phyloP scores from a whole-genome alignment of 306 rosid species.

The Acacia crassicarpa region DNA sequence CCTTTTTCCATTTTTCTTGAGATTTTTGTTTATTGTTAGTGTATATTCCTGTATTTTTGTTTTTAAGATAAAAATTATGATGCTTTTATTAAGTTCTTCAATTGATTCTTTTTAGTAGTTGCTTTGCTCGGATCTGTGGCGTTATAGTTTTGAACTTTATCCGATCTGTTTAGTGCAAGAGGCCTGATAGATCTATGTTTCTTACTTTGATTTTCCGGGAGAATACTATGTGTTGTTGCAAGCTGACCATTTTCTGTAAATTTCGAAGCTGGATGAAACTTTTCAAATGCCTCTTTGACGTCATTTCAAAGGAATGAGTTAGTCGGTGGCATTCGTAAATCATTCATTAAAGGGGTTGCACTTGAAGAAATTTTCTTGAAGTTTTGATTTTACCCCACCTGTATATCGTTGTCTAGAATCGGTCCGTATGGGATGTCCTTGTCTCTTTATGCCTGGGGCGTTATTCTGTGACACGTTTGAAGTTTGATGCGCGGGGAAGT shows the following conservation, averaged over 20 bases:
- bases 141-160: constrained; percentile 17
- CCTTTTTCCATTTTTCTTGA: background rate
- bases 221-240: background rate
- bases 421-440: background rate
- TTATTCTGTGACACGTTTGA: background rate
- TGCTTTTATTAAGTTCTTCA: background rate
- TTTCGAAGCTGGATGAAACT: background rate
- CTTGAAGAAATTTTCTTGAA: background rate
- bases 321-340: background rate
- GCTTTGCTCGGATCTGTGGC: constrained; percentile 41
- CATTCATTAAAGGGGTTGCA: background rate
- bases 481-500: background rate
- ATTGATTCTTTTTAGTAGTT: constrained; percentile 15
- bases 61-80: background rate
- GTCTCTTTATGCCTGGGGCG: background rate
- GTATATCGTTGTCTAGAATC: background rate
- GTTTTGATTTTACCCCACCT: background rate
- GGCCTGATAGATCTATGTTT: constrained; percentile 33
- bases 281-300: background rate
- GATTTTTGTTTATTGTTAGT: background rate
- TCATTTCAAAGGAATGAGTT: background rate
- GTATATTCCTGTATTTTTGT: background rate
- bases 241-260: background rate
- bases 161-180: constrained; percentile 1
- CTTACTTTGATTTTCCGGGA: background rate